Percentiles rank a stretch among this genome's conserved stretches.
phyloP scores from a whole-genome alignment of 371 early-diverging fungal genomes.

The Ordospora pajunii region DNA sequence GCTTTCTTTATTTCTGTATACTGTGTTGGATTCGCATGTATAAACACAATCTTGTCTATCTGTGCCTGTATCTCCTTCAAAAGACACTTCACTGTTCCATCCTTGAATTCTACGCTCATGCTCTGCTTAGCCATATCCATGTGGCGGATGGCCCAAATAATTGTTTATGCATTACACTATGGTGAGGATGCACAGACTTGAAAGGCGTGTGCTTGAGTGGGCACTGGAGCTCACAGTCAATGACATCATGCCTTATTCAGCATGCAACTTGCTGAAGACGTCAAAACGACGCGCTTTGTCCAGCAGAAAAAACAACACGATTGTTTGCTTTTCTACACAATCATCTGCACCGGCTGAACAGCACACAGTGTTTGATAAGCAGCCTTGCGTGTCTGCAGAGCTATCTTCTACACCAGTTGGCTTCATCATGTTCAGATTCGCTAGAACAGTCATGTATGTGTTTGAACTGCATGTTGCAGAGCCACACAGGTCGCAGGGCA shows the following conservation, averaged over 20 bases:
- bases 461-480: constrained; percentile 7
- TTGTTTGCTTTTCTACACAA: neutral
- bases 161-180: neutral
- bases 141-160: neutral
- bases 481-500: neutral
- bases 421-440: neutral
- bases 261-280: neutral
- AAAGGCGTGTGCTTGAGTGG: neutral
- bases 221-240: neutral
- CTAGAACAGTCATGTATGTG: neutral
- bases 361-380: too few relatives aligned
- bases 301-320: neutral
- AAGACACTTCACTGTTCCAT: neutral
- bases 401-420: neutral
- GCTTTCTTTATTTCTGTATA: neutral
- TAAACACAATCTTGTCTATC: neutral
- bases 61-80: neutral
- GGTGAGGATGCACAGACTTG: neutral
- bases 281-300: neutral
- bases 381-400: neutral
- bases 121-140: too few relatives aligned
- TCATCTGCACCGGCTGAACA: too few relatives aligned
- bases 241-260: neutral
- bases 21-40: neutral
- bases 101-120: too few relatives aligned